These are phyloP conservation scores for Calonectria pteridis DNA, from an alignment of 2,329 filamentous ascomycete genomes.

Conservation along the genomic window DNA sequence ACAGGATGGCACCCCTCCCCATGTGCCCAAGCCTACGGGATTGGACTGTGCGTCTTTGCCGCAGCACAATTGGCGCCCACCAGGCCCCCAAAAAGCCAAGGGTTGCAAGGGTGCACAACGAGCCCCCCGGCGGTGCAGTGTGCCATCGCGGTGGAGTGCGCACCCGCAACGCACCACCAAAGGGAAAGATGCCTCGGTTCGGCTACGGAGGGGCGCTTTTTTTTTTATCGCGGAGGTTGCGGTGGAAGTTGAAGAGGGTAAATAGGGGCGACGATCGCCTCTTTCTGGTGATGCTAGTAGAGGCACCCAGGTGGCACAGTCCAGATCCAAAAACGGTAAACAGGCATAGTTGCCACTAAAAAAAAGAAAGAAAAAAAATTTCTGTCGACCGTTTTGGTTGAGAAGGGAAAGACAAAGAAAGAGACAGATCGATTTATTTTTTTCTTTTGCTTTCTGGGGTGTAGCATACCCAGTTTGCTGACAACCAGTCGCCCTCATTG, in stretches of 20 bases:
- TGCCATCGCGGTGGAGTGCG: constrained; percentile 1
- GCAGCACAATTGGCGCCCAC: background rate
- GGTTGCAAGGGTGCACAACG: background rate
- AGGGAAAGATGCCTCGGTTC: constrained; percentile 24
- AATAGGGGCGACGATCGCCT: background rate
- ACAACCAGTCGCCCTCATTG: background rate
- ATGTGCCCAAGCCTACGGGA: background rate
- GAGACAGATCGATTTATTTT: background rate
- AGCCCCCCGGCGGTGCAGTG: constrained; percentile 2
- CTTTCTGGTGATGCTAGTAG: background rate
- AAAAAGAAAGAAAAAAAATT: no score
- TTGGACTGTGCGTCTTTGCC: background rate
- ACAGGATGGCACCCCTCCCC: constrained; percentile 3
- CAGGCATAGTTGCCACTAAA: background rate
- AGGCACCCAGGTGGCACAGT: background rate
- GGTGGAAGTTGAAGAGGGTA: constrained; percentile 2
- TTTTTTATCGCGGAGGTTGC: constrained; percentile 2
- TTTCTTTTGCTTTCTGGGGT: background rate
- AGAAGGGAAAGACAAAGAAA: background rate
- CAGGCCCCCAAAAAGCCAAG: background rate
- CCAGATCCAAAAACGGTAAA: background rate
- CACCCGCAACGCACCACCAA: constrained; percentile 5
- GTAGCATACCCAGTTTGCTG: background rate
- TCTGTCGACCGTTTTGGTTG: background rate
- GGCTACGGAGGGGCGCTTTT: constrained; percentile 10